Evolutionary conservation across 176 grass and related monocot species (phyloP), one percentile per base, ranked within the genome.

Genomic region (Poa pratensis): DNA sequence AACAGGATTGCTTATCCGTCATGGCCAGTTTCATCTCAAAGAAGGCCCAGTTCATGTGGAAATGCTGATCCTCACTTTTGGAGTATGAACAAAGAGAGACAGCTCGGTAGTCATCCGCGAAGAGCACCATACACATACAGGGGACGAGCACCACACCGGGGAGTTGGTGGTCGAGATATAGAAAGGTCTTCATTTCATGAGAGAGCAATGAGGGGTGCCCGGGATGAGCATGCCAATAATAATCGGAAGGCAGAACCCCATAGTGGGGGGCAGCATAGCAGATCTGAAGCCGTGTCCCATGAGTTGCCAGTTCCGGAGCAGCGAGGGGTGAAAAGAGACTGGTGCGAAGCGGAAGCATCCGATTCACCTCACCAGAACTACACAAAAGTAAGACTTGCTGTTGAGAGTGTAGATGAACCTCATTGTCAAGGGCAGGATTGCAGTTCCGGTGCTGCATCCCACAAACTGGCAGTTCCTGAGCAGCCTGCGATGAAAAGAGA

Each of bases 291-390:
- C 20, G 18, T 40, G 71, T 5, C 37, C 7, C 20, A 20, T 57
- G 49, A 73, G 17, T 39, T 55, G 27, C 84, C 26, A 79, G 48
- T 9, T 66, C n/a, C 65, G 18, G 74, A 46, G 65, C 79, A 90
- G 58, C 20, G 24, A 58, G 88, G 84, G 55, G 27, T 55, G 49
- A 90, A 86, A 78, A 90, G 88, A 64, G 45, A 86, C 45, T 79
- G 74, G 84, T 26, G 57, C 7, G 17, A 55, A 57, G 84, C 57
- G 55, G 79, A 86, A 86, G 69, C 84, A 73, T 83, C 88, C 59
- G 84, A 86, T 90, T 90, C 74, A 67, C 73, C 84, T 0, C 80
- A 26, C 6, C 84, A 86, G 74, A 67, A 57, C 55, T 79, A 66
- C 57, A 37, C 57, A 57, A 90, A 86, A 86, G 71, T 63, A 69